Conservation (phyloP, 139 green algal species). For the Chara braunii region DNA sequence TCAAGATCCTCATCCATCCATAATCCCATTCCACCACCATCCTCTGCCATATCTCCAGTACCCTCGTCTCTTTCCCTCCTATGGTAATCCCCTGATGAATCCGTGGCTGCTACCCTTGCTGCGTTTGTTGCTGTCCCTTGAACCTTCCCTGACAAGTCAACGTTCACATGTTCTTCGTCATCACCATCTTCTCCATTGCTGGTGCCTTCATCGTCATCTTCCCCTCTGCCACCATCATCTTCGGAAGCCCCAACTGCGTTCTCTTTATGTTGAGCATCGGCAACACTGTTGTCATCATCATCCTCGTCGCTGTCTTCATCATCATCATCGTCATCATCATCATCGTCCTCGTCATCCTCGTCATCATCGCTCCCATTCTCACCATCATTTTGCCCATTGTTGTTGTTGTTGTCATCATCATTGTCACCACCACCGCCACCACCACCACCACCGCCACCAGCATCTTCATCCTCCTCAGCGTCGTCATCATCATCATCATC, state of each 20-base stretch:
- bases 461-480: conserved; percentile 1
- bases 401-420: too few species aligned
- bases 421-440: too few species aligned
- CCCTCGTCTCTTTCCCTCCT: too few species aligned
- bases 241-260: not conserved
- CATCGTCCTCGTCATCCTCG: not conserved
- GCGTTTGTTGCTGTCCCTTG: too few species aligned
- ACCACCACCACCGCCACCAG: not conserved
- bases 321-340: conserved; percentile 7
- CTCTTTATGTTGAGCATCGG: not conserved
- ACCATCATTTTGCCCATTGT: too few species aligned
- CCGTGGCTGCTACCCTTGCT: too few species aligned
- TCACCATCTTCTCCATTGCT: not conserved
- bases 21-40: too few species aligned
- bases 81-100: too few species aligned
- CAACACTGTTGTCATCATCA: not conserved
- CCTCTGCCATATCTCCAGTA: too few species aligned
- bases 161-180: conserved; percentile 3
- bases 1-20: too few species aligned
- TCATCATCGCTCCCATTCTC: not conserved
- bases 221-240: not conserved
- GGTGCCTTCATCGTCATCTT: not conserved
- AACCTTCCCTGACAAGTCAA: not conserved
- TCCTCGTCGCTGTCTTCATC: conserved; percentile 1
- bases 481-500: conserved; percentile 7